phyloP scores from a whole-genome alignment of 129 eudicot genomes.

The Escallonia herrerae region DNA sequence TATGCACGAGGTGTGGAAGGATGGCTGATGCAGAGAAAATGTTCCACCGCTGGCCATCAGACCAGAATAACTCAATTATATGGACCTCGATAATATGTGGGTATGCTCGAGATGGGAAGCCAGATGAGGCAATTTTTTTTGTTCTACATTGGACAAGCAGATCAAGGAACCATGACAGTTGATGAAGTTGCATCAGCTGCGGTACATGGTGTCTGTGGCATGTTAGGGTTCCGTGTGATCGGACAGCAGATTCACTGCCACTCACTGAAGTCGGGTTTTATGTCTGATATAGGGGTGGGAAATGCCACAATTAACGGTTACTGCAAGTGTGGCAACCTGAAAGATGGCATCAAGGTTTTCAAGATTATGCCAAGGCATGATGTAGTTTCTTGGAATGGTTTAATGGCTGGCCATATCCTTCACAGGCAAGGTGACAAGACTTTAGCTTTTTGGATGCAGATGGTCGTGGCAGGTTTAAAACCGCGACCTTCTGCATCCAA shows the following conservation, averaged over 20 bases:
- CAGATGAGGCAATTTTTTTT: conserved; percentile 57
- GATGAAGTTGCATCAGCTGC: conserved; percentile 60
- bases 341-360: conserved; percentile 47
- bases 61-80: conserved; percentile 25
- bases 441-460: conserved; percentile 49
- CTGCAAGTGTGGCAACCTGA: conserved; percentile 67
- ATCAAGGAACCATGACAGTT: conserved; percentile 22
- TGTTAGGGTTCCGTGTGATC: conserved; percentile 45
- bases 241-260: conserved; percentile 74
- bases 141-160: conserved; percentile 35
- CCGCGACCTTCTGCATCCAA: conserved; percentile 14
- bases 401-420: conserved; percentile 65
- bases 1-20: conserved; percentile 81
- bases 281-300: conserved; percentile 43
- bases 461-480: conserved; percentile 33
- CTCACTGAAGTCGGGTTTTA: conserved; percentile 41
- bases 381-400: conserved; percentile 70
- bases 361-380: conserved; percentile 49
- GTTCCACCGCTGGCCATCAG: conserved; percentile 24
- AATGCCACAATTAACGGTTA: conserved; percentile 77
- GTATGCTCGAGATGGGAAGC: conserved; percentile 63
- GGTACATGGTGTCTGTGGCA: conserved; percentile 65
- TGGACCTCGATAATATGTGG: conserved; percentile 78
- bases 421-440: conserved; percentile 66
- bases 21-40: conserved; percentile 72